phyloP scores from a whole-genome alignment of 768 basidiomycete species.

The Exsudoporus frostii region DNA sequence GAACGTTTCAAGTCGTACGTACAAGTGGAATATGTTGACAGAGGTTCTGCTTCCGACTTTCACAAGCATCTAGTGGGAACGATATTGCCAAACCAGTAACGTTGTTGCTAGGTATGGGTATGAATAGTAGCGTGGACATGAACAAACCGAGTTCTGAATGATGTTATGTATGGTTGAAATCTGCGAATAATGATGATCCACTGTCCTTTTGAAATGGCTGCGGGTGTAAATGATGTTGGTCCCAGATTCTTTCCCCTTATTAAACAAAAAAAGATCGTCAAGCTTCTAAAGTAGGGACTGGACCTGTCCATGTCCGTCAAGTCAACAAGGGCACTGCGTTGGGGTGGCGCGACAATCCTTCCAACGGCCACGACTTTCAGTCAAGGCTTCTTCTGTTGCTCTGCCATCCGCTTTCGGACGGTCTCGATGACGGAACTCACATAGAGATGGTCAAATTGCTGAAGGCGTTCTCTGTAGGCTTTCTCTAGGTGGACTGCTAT shows the following conservation, averaged over 20 bases:
- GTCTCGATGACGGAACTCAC: conserved; percentile 32
- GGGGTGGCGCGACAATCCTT: conserved; percentile 6
- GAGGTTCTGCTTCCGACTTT: conserved; percentile 1
- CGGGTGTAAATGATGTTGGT: conserved; percentile 1
- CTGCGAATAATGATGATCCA: conserved; percentile 9
- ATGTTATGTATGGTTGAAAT: conserved; percentile 7
- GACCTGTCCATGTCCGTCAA: conserved; percentile 4
- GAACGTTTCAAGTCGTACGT: conserved; percentile 5
- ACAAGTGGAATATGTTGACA: background rate
- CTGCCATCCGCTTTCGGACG: conserved; percentile 31
- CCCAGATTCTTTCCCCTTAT: conserved; percentile 1
- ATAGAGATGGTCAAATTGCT: conserved; percentile 34
- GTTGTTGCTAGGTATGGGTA: background rate
- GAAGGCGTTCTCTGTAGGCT: conserved; percentile 27
- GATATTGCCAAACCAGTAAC: conserved; percentile 5
- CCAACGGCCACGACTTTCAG: conserved; percentile 7
- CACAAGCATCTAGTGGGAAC: background rate
- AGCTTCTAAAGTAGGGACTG: conserved; percentile 15
- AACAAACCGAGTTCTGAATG: conserved; percentile 3
- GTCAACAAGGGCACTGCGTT: conserved; percentile 1
- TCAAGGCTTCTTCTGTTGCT: conserved; percentile 30
- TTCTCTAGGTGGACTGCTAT: conserved; percentile 28
- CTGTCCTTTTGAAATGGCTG: conserved; percentile 2
- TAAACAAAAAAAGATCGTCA: conserved; percentile 1
- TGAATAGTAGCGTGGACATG: conserved; percentile 3